Percentiles rank a stretch among this genome's conserved stretches.
Evolutionary conservation across 257 asterid species (phyloP).

Genomic region (Solanum appendiculatum): DNA sequence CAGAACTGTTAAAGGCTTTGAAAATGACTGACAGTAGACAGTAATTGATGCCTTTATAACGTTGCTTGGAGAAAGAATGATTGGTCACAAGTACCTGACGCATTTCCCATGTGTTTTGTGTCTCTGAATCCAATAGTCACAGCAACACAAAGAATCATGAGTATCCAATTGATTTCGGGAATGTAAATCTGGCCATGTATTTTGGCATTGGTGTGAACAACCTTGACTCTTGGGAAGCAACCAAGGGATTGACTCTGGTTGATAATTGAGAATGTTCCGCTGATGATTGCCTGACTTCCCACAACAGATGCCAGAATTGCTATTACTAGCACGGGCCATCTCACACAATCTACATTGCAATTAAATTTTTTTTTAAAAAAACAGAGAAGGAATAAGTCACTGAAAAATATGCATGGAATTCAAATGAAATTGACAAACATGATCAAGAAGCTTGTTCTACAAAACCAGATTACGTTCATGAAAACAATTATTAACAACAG

Average conservation of each 20-base stretch:
- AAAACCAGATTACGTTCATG: background rate
- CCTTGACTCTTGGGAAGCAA: slow-evolving; percentile 95
- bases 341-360: slow-evolving; percentile 43
- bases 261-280: slow-evolving; percentile 96
- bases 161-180: slow-evolving; percentile 95
- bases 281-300: slow-evolving; percentile 95
- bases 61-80: background rate
- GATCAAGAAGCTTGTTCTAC: background rate
- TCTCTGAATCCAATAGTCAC: slow-evolving; percentile 93
- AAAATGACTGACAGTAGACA: background rate
- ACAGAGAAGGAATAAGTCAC: background rate
- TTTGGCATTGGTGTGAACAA: slow-evolving; percentile 75
- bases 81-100: slow-evolving; percentile 44
- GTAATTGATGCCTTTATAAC: background rate
- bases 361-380: background rate
- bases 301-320: slow-evolving; percentile 97
- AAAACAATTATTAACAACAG: background rate
- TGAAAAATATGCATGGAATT: background rate
- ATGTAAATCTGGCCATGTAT: slow-evolving; percentile 93
- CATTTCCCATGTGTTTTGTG: slow-evolving; percentile 90
- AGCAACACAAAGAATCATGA: slow-evolving; percentile 93
- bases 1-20: background rate
- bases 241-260: slow-evolving; percentile 95
- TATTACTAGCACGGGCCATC: slow-evolving; percentile 83
- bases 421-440: background rate